Evolutionary conservation across 2,329 filamentous ascomycete genomes (phyloP).

Genomic region (Calonectria pteridis): DNA sequence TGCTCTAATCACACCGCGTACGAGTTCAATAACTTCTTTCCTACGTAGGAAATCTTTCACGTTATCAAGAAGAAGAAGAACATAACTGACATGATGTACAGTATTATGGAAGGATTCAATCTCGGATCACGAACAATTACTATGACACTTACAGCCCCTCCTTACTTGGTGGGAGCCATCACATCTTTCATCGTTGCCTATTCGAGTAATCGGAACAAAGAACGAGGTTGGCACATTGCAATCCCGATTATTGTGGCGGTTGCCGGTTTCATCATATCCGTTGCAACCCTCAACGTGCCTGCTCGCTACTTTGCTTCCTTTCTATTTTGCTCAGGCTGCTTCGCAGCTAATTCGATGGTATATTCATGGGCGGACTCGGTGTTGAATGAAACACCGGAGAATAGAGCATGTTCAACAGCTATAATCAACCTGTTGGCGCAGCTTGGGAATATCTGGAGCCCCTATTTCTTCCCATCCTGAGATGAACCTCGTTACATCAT

Average conservation of each 20-base stretch:
- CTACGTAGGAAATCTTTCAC: not conserved
- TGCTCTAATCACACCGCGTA: conserved; percentile 39
- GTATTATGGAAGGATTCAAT: conserved; percentile 36
- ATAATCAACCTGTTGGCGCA: conserved; percentile 35
- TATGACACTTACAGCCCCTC: conserved; percentile 41
- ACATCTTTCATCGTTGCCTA: conserved; percentile 29
- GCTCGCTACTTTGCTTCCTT: conserved; percentile 38
- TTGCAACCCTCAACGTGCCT: conserved; percentile 34
- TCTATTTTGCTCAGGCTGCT: conserved; percentile 34
- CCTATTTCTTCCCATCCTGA: conserved; percentile 42
- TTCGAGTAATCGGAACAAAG: conserved; percentile 36
- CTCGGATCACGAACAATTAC: conserved; percentile 37
- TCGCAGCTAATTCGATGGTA: conserved; percentile 49
- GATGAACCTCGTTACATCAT: conserved; percentile 1
- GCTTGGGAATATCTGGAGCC: conserved; percentile 44
- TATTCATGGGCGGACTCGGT: conserved; percentile 51
- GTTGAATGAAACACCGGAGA: conserved; percentile 52
- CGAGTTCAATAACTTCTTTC: conserved; percentile 44
- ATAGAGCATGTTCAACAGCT: conserved; percentile 31
- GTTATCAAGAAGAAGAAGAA: not conserved
- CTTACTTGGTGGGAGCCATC: conserved; percentile 39
- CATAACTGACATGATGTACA: not conserved
- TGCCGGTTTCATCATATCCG: conserved; percentile 39
- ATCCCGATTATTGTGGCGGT: conserved; percentile 27
- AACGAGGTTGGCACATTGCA: conserved; percentile 38